Base-by-base conservation (phyloP, 2,329 filamentous ascomycete genomes). In the Ceratocystis diversiconidia region DNA sequence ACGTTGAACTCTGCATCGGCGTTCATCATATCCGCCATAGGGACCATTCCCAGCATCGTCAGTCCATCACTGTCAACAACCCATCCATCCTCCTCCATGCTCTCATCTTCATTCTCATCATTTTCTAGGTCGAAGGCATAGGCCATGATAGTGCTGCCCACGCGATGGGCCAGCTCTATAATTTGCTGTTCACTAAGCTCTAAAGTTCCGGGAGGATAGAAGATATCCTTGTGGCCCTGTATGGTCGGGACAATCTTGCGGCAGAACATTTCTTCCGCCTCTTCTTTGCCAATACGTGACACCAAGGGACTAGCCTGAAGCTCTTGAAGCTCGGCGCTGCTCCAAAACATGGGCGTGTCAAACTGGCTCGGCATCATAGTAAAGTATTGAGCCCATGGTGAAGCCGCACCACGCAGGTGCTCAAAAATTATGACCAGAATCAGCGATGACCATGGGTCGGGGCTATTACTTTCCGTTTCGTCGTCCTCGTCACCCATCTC, bases 281-380 rank as follows among this genome's bases (percentile, higher is more conserved):
- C 79, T 3, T 82, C 78, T 69, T 84, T 89, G 61, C 90, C 91
- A 69, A 96, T 87, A 73, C 91, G 92, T 68, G 81, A 76, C 2
- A 85, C 73, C n/a, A 94, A 83, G 0, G 89, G 83, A 72, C 89
- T 92, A 19, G 86, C 88, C 75, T 92, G 86, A 7, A 96, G 81
- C 71, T 87, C 80, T 0, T 78, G 75, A 2, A 96, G 78, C 73
- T 96, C 90, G 0, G 78, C 76, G 0, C 81, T 77, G 1, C 82
- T 78, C 92, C 92, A 96, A 76, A 92, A 96, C 88, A 96, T 96
- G 69, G 92, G 81, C 1, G 90, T 95, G 73, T 94, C 84, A 72
- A 96, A 96, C 1, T 76, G 71, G 4, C 72, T 70, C 0, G 90
- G 90, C 4, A 96, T 79, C 22, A 95, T 79, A 66, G 85, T 80